phyloP scores from a whole-genome alignment of 768 basidiomycete species.

The Psilocybe azurescens region DNA sequence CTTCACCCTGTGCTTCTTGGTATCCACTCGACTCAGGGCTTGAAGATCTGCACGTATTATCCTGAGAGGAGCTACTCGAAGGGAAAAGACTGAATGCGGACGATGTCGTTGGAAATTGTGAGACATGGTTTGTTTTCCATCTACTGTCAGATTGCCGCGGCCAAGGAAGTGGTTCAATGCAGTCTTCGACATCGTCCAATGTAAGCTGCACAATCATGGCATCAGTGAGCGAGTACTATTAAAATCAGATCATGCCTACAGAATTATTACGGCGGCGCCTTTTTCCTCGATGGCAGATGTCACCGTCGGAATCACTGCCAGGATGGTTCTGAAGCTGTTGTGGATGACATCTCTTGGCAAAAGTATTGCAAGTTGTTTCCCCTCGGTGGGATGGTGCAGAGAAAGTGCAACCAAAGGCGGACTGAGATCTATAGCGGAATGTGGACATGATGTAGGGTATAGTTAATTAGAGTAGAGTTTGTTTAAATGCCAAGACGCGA shows the following conservation, averaged over 20 bases:
- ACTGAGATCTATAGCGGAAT: slow-evolving; percentile 19
- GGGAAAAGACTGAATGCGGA: slow-evolving; percentile 55
- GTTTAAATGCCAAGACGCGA: background rate
- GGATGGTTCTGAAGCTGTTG: background rate
- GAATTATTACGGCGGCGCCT: slow-evolving; percentile 52
- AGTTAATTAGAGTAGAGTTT: slow-evolving; percentile 1
- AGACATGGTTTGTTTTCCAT: slow-evolving; percentile 15
- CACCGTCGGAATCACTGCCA: slow-evolving; percentile 39
- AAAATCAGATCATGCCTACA: slow-evolving; percentile 36
- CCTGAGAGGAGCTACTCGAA: background rate
- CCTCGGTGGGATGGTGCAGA: slow-evolving; percentile 3
- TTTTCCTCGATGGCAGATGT: slow-evolving; percentile 60
- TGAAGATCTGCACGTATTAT: slow-evolving; percentile 14
- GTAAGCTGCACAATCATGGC: background rate
- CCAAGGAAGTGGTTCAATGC: background rate
- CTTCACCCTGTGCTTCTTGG: slow-evolving; percentile 15
- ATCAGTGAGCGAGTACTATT: background rate
- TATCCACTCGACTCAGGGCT: slow-evolving; percentile 6
- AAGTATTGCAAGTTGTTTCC: background rate
- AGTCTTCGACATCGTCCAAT: background rate
- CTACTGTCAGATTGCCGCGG: slow-evolving; percentile 6
- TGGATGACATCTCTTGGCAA: slow-evolving; percentile 7
- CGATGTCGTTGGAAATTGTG: slow-evolving; percentile 42
- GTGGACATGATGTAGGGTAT: slow-evolving; percentile 12
- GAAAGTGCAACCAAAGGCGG: slow-evolving; percentile 10